A percentile compares a stretch with the other conserved stretches of the same genome.
phyloP scores from a whole-genome alignment of 164 flowering plant species.

The Piper betle region DNA sequence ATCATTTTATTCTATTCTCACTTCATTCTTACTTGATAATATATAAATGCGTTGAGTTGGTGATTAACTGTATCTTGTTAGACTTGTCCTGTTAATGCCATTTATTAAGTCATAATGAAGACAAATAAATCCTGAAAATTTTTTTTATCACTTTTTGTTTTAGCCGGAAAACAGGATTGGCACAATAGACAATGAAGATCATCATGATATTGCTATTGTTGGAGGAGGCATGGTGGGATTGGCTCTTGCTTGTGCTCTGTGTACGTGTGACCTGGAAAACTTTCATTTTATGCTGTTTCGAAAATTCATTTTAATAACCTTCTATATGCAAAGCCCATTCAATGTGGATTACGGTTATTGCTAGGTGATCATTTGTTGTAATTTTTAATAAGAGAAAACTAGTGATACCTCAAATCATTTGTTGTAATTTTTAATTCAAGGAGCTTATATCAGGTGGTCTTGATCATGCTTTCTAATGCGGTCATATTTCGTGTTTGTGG shows the following conservation, averaged over 20 bases:
- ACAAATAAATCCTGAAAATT: too few relatives aligned
- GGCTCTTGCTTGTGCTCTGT: constrained; percentile 85
- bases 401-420: too few relatives aligned
- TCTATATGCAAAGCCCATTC: neutral
- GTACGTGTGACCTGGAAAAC: constrained; percentile 24
- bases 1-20: neutral
- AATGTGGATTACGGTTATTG: neutral
- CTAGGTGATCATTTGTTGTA: neutral
- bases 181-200: constrained; percentile 12
- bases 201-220: constrained; percentile 81
- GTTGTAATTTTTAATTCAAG: neutral
- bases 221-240: constrained; percentile 99
- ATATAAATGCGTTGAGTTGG: neutral
- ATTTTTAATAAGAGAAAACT: neutral
- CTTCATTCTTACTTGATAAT: neutral
- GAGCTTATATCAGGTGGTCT: neutral
- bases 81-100: neutral
- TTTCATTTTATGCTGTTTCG: neutral
- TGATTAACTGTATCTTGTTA: neutral
- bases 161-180: constrained; percentile 15
- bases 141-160: constrained; percentile 1
- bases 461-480: neutral
- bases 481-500: neutral
- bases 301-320: neutral
- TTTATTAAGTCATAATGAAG: neutral